Evolutionary conservation across 345 rosid genomes (phyloP).

Genomic region (Eutrema japonicum): DNA sequence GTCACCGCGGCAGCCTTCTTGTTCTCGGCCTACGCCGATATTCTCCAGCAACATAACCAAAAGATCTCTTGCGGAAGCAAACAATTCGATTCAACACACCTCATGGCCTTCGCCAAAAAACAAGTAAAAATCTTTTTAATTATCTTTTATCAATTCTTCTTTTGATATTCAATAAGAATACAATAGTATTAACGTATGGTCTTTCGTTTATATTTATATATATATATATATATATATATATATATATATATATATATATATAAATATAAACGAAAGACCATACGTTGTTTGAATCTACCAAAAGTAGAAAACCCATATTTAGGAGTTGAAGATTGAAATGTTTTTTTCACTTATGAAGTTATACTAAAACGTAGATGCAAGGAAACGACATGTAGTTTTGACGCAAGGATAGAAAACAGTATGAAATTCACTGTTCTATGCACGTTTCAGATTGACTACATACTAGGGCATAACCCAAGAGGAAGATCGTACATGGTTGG

Average conservation of each 20-base stretch:
- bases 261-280: neutral
- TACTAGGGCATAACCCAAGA: slow-evolving; percentile 74
- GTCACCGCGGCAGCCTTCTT: slow-evolving; percentile 70
- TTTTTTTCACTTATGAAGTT: neutral
- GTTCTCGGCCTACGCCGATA: slow-evolving; percentile 58
- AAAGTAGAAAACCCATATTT: neutral
- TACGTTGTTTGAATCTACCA: neutral
- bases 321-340: neutral
- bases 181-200: too few relatives aligned
- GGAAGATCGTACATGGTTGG: slow-evolving; percentile 94
- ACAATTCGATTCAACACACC: slow-evolving; percentile 52
- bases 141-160: neutral
- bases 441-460: slow-evolving; percentile 73
- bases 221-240: too few relatives aligned
- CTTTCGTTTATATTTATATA: too few relatives aligned
- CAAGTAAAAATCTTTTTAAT: slow-evolving; percentile 49
- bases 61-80: slow-evolving; percentile 58
- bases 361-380: neutral
- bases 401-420: neutral
- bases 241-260: too few relatives aligned
- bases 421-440: neutral
- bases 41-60: slow-evolving; percentile 52
- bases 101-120: slow-evolving; percentile 65
- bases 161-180: neutral
- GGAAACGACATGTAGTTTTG: neutral